Percentiles rank a stretch among this genome's conserved stretches.
These are phyloP conservation scores for Blumeria graminis DNA, from an alignment of 2,329 filamentous ascomycete genomes.

Conservation along the genomic window DNA sequence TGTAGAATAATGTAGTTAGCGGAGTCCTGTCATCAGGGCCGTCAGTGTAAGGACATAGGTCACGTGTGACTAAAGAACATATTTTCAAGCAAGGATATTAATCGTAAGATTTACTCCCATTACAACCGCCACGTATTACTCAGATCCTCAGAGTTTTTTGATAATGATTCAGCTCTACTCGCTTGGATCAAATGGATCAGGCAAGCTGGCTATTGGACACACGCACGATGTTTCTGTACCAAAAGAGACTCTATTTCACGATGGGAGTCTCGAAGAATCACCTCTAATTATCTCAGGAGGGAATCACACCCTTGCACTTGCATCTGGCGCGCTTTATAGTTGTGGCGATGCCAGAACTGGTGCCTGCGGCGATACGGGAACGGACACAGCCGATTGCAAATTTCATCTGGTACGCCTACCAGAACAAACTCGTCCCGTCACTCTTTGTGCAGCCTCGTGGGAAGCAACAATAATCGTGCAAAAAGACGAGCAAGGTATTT, in stretches of 20 bases:
- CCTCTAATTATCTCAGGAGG: slow-evolving; percentile 35
- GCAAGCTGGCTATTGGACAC: slow-evolving; percentile 49
- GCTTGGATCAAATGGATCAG: slow-evolving; percentile 54
- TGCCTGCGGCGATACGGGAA: slow-evolving; percentile 23
- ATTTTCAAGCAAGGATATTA: too few species aligned
- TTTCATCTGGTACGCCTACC: slow-evolving; percentile 8
- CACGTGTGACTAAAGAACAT: too few species aligned
- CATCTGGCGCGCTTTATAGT: slow-evolving; percentile 35
- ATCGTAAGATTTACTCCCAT: too few species aligned
- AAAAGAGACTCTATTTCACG: slow-evolving; percentile 32
- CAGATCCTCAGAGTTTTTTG: neutral
- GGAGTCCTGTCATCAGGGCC: too few species aligned
- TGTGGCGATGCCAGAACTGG: slow-evolving; percentile 34
- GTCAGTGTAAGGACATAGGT: too few species aligned
- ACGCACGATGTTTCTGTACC: slow-evolving; percentile 45
- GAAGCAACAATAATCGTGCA: slow-evolving; percentile 41
- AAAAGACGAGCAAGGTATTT: slow-evolving; percentile 20
- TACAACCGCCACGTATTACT: too few species aligned
- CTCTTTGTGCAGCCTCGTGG: slow-evolving; percentile 51
- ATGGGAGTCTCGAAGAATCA: slow-evolving; percentile 14
- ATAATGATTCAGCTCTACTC: slow-evolving; percentile 34
- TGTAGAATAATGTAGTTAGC: too few species aligned
- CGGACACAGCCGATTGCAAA: slow-evolving; percentile 2
- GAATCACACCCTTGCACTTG: slow-evolving; percentile 63
- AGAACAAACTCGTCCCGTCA: slow-evolving; percentile 8